Conservation (phyloP, 2,329 filamentous ascomycete genomes). For the Penicillium sp. region DNA sequence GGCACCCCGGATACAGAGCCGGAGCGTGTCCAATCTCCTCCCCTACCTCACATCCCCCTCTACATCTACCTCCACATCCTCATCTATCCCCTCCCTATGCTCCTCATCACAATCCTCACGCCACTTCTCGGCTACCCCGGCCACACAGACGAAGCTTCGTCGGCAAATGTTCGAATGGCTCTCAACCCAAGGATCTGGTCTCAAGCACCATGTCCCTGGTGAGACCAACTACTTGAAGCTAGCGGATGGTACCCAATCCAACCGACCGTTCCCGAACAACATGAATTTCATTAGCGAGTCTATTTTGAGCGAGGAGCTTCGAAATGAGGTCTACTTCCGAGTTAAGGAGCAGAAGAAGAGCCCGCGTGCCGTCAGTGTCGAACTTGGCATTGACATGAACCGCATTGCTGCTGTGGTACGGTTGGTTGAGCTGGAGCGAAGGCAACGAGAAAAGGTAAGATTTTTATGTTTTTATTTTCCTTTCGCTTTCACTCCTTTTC, state of each 20-base stretch:
- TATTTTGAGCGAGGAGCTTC: conserved; percentile 73
- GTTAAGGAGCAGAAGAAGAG: conserved; percentile 69
- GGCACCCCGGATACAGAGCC: conserved; percentile 4
- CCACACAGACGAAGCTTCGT: conserved; percentile 54
- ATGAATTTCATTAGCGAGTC: conserved; percentile 69
- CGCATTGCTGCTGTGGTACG: conserved; percentile 84
- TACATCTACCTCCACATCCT: conserved; percentile 21
- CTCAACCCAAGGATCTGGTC: conserved; percentile 40
- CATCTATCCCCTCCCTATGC: conserved; percentile 21
- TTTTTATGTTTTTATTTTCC: conserved; percentile 21
- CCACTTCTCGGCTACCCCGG: conserved; percentile 38
- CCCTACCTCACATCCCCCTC: conserved; percentile 22
- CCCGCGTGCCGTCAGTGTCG: conserved; percentile 75
- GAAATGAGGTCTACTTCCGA: conserved; percentile 73
- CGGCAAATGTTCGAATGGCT: conserved; percentile 64
- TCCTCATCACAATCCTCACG: conserved; percentile 29
- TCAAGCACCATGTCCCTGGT: conserved; percentile 38
- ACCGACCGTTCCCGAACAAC: conserved; percentile 75
- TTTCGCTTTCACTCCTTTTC: neutral
- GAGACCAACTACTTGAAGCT: conserved; percentile 36
- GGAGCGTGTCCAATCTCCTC: conserved; percentile 25
- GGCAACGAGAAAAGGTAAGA: conserved; percentile 75
- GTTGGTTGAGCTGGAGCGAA: conserved; percentile 82
- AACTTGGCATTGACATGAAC: conserved; percentile 78
- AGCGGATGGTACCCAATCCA: conserved; percentile 13